Percentiles rank a stretch among this genome's conserved stretches.
Evolutionary conservation across 2,329 filamentous ascomycete genomes (phyloP).

Genomic region (Clarireedia paspali): DNA sequence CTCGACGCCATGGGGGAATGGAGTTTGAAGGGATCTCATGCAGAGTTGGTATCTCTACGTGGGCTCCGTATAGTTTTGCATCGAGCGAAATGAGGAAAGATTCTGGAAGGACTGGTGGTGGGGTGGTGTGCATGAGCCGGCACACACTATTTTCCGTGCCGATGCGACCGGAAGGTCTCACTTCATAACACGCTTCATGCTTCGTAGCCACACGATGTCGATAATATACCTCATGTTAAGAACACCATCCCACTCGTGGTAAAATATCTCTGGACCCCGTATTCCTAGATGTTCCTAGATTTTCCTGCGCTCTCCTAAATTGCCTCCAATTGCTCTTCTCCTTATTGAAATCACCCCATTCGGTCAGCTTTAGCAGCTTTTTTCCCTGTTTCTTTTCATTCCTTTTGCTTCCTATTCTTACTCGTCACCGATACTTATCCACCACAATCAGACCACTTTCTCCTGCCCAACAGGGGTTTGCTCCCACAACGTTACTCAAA

Average conservation of each 20-base stretch:
- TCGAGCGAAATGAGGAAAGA: background rate
- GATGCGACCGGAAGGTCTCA: too few relatives aligned
- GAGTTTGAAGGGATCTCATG: background rate
- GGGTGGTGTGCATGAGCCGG: background rate
- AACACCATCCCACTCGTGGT: too few relatives aligned
- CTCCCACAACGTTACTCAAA: background rate
- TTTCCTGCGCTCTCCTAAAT: background rate
- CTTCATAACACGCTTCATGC: too few relatives aligned
- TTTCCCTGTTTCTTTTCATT: constrained; percentile 2
- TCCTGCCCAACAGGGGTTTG: constrained; percentile 2
- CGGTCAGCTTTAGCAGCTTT: background rate
- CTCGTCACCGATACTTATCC: background rate
- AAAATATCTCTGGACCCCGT: background rate
- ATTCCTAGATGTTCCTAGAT: background rate
- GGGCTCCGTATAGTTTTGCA: background rate
- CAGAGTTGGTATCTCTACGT: background rate
- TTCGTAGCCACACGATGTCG: too few relatives aligned
- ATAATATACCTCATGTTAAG: too few relatives aligned
- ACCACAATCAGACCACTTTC: constrained; percentile 11
- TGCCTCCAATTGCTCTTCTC: background rate
- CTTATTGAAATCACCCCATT: background rate
- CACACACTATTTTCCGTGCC: too few relatives aligned
- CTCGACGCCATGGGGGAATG: constrained; percentile 9
- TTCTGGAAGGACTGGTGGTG: background rate
- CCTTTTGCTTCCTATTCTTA: background rate